Percentiles rank a stretch among this genome's conserved stretches.
Conservation (phyloP, 2,329 filamentous ascomycete genomes). For the Aspergillus unguis region DNA sequence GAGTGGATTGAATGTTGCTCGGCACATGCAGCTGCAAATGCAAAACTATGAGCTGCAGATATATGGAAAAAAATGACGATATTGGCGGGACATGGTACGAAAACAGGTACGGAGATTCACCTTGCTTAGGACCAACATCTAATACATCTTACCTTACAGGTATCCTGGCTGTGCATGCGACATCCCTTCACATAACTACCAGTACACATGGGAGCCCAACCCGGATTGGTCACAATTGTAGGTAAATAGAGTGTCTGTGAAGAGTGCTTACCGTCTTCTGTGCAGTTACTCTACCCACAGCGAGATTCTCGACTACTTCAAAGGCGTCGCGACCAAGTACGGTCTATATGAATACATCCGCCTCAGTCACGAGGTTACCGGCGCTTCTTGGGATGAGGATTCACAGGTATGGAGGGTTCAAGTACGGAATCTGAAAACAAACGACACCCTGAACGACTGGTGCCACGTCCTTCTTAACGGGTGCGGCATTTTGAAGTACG, state of each 20-base stretch:
- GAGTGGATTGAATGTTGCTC: no score
- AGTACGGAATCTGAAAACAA: not conserved
- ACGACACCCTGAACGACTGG: not conserved
- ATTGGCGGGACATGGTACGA: slow-evolving; percentile 2
- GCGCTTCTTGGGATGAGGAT: not conserved
- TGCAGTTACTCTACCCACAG: not conserved
- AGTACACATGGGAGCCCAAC: slow-evolving; percentile 9
- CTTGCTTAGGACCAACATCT: no score
- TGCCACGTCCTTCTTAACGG: slow-evolving; percentile 4
- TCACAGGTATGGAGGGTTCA: not conserved
- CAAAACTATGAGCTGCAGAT: slow-evolving; percentile 5
- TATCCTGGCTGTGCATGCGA: slow-evolving; percentile 6
- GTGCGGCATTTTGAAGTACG: slow-evolving; percentile 10
- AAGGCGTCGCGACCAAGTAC: not conserved
- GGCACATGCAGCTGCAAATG: no score
- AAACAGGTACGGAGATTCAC: no score
- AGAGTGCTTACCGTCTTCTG: not conserved
- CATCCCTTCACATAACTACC: slow-evolving; percentile 8
- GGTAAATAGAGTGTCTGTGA: not conserved
- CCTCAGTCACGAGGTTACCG: not conserved
- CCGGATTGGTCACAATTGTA: slow-evolving; percentile 7
- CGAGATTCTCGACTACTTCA: not conserved
- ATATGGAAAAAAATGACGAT: slow-evolving; percentile 4
- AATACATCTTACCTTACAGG: no score
- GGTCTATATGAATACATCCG: not conserved